These are phyloP conservation scores for Fusarium sacchari DNA, from an alignment of 2,329 filamentous ascomycete species.

Conservation along the genomic window DNA sequence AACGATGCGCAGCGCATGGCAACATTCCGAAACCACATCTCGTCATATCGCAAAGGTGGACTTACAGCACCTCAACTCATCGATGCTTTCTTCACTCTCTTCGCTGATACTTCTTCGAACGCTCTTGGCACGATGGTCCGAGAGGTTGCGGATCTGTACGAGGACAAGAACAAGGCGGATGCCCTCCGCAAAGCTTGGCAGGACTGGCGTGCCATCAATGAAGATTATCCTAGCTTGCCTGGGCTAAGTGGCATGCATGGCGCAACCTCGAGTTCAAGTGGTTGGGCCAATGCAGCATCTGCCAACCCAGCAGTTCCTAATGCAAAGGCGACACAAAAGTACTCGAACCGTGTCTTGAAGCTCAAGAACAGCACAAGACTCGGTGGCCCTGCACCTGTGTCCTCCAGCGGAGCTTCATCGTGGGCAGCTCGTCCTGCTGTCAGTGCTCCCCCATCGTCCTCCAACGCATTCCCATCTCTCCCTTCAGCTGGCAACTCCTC, in stretches of 20 bases:
- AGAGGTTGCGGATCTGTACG: constrained; percentile 92
- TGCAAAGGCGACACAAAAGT: constrained; percentile 56
- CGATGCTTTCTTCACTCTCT: constrained; percentile 87
- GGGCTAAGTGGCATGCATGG: constrained; percentile 76
- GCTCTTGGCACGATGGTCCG: constrained; percentile 90
- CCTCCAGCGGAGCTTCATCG: constrained; percentile 31
- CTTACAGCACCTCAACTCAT: constrained; percentile 80
- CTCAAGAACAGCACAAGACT: constrained; percentile 67
- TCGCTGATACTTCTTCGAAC: constrained; percentile 78
- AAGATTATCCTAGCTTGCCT: constrained; percentile 91
- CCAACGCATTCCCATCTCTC: constrained; percentile 58
- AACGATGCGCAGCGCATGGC: constrained; percentile 79
- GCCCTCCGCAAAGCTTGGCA: constrained; percentile 86
- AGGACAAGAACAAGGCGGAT: constrained; percentile 79
- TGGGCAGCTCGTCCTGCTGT: constrained; percentile 35
- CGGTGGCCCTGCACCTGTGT: constrained; percentile 49
- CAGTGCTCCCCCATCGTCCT: constrained; percentile 32
- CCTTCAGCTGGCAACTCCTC: constrained; percentile 44
- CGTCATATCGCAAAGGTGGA: constrained; percentile 76
- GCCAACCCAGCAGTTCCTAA: constrained; percentile 62
- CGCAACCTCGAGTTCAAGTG: constrained; percentile 63
- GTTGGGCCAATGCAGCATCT: constrained; percentile 69
- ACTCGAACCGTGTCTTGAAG: constrained; percentile 65
- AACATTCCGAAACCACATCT: constrained; percentile 83
- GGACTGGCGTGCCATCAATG: constrained; percentile 94